Percentiles rank a stretch among this genome's conserved stretches.
These are phyloP conservation scores for Exophiala viscosa DNA, from an alignment of 2,329 filamentous ascomycete species.

Conservation along the genomic window DNA sequence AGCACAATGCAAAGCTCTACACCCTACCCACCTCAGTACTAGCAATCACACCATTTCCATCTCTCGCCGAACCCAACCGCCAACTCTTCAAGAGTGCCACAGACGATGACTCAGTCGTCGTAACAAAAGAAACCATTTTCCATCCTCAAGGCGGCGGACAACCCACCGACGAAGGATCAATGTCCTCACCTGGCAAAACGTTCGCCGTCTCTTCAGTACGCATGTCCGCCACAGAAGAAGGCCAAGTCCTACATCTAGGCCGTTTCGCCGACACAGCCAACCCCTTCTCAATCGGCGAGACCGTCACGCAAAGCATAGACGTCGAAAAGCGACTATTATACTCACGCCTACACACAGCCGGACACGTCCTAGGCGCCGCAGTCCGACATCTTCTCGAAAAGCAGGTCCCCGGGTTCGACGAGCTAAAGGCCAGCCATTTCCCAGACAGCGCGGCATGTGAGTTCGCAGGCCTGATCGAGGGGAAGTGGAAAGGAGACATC, in stretches of 20 bases:
- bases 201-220: conserved; percentile 59
- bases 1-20: conserved; percentile 22
- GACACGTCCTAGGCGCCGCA: conserved; percentile 67
- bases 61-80: conserved; percentile 51
- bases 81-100: conserved; percentile 57
- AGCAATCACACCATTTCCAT: conserved; percentile 48
- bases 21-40: conserved; percentile 27
- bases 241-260: conserved; percentile 64
- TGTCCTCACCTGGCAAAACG: conserved; percentile 34
- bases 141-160: conserved; percentile 73
- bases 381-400: conserved; percentile 57
- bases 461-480: conserved; percentile 64
- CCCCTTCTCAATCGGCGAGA: conserved; percentile 42
- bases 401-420: conserved; percentile 54
- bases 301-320: conserved; percentile 58
- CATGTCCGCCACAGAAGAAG: conserved; percentile 48
- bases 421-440: conserved; percentile 69
- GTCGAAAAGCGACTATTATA: conserved; percentile 58
- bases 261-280: conserved; percentile 42
- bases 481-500: conserved; percentile 59
- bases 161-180: conserved; percentile 63
- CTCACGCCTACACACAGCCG: conserved; percentile 69
- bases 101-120: conserved; percentile 54
- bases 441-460: conserved; percentile 65
- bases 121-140: conserved; percentile 66